Evolutionary conservation across 202 grass and related monocot species (phyloP).

Genomic region (Hordeum pubiflorum): DNA sequence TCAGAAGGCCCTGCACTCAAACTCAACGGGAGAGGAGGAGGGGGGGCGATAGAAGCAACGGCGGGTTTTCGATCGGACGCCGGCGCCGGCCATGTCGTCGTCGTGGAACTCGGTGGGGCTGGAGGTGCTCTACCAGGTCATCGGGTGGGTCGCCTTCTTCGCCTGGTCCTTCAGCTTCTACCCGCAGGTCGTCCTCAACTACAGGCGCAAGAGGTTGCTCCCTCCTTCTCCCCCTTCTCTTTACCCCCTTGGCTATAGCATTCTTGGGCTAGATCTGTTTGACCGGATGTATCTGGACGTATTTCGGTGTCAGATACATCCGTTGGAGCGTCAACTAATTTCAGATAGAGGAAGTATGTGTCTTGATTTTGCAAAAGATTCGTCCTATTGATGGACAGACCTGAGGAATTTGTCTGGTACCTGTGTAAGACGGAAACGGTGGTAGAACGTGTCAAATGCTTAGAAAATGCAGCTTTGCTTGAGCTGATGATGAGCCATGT

Average conservation of each 20-base stretch:
- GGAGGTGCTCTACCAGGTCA: conserved; percentile 68
- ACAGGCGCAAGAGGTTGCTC: conserved; percentile 74
- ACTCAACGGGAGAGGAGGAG: neutral
- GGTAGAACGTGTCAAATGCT: neutral
- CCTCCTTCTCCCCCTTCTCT: neutral
- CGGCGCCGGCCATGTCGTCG: conserved; percentile 39
- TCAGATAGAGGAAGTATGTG: neutral
- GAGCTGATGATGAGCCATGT: neutral
- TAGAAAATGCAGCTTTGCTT: neutral
- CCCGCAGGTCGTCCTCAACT: conserved; percentile 87
- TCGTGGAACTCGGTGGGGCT: conserved; percentile 72
- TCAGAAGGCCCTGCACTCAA: neutral
- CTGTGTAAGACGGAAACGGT: neutral
- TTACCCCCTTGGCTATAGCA: neutral
- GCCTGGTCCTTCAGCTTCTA: conserved; percentile 98
- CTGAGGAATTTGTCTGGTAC: neutral
- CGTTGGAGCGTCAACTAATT: too few species aligned
- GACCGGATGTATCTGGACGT: neutral
- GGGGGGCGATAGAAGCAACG: neutral
- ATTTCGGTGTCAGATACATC: neutral
- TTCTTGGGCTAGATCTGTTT: neutral
- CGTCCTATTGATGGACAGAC: neutral
- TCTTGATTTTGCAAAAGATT: neutral
- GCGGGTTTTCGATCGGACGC: neutral
- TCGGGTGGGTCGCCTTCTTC: conserved; percentile 93